Base-by-base conservation (phyloP, 2,329 filamentous ascomycete genomes). In the Tolypocladium paradoxum region DNA sequence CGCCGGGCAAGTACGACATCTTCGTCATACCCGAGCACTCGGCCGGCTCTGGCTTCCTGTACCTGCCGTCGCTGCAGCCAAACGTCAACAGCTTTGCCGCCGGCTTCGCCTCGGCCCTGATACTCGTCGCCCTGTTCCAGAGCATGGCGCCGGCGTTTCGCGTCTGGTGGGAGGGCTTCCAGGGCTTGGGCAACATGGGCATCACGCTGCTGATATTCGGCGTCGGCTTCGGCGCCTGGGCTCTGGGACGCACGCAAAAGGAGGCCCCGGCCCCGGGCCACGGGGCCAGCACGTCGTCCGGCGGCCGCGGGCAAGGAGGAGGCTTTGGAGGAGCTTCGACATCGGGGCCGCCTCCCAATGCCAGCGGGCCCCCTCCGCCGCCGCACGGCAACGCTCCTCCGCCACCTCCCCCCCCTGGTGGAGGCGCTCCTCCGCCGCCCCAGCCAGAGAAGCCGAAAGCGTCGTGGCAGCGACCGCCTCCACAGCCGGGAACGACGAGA, bases 11-110 rank as follows among this genome's bases (percentile, higher is more conserved):
- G 67, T 97, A 96, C 71, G 92, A 97, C 74, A 95, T 97, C 66
- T 96, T 96, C 73, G 87, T 96, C 67, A 91, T 97, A 64, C 92
- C 92, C 8, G 89, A 91, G 48, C 90, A 96, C 69, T 92, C 90
- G 12, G 80, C 91, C 7, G 92, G 92, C 51, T 83, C 84, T 0
- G 92, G 92, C 35, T 96, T 96, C 70, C 76, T 97, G 31, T 96
- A 97, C 68, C 81, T 97, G n/a, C 92, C 92, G 0, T 96, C 91
- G 0, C 70, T 97, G 56, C 81, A 86, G 64, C 87, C 89, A 22
- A 88, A 93, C 64, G 78, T 86, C 63, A 96, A 96, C 70, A 95
- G 89, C 71, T 97, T 96, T 68, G 78, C 90, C 24, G 90, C 91
- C 4, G 92, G 92, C 31, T 90, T 90, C 61, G 87, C 84, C 40